Base-by-base conservation (phyloP, 2,329 filamentous ascomycete species). In the Pestalotiopsis sp. region DNA sequence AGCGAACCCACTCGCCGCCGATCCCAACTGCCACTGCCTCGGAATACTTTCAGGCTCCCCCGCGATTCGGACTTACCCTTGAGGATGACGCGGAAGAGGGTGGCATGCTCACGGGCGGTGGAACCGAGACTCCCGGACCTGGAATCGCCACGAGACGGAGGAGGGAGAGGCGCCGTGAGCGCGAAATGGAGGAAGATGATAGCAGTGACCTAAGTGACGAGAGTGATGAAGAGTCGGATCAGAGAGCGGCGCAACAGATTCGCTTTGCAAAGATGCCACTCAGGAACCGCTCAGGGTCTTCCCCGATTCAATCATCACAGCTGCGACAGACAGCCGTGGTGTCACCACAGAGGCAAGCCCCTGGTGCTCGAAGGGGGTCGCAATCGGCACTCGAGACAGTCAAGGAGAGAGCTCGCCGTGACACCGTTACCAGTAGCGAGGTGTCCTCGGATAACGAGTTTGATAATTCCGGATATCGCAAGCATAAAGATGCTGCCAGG, bases 231-330 rank as follows among this genome's bases (percentile, higher is more conserved):
- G 92, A 94, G 66, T 85, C 88, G 1, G 91, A 93, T 68, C 87
- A 90, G 70, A 80, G 92, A 67, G 92, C 93, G 59, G 92, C 92
- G 2, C 93, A 97, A 78, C 93, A 97, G 79, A 97, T 98, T 78
- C 95, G 95, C 77, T 99, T 99, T 80, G 90, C 92, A 63, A 98
- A 98, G 81, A 95, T 98, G 93, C 95, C 96, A 1, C 87, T 97
- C 58, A 89, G 95, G 38, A 90, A 90, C 73, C 90, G 95, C 68
- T 93, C 95, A 31, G 95, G 93, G 12, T 98, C 95, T 0, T 98
- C 95, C 62, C 95, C 95, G 3, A 90, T 93, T 49, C 91, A 93
- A 72, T 89, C 87, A 14, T 90, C 90, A 17, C 89, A 87, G 69
- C 80, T 89, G 31, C 85, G 86, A 59, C 90, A 91, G 69, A 84